Base-by-base conservation (phyloP, 169 alveolate genomes). In the Babesia divergens region DNA sequence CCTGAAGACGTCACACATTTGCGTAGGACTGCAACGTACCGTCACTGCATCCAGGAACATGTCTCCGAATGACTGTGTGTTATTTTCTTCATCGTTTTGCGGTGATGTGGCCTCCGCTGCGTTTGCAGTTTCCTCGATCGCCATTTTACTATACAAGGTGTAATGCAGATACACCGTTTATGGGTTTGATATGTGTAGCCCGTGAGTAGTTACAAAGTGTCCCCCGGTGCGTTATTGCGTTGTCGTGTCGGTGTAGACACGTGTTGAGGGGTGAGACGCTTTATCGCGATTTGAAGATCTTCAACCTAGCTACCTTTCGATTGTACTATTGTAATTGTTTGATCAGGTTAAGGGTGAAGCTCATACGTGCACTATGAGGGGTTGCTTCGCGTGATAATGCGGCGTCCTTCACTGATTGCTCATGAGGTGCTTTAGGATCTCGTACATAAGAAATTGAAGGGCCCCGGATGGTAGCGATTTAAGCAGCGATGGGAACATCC, bases 401-500 rank as follows among this genome's bases (percentile, higher is more conserved):
- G 14, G 18, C 22, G 24, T 32, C 26, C 8, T 35, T 54, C 28
- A 74, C 13, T 37, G 67, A 44, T 59, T 70, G 53, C 64, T 65
- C 65, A 71, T 51, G 37, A 89, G 31, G 81, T 89, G 85, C 75
- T 89, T 89, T 62, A 89, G 69, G 24, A 82, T 71, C 64, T 91
- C 96, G 77, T 91, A 91, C 52, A 90, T 81, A 40, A 90, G 81
- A 52, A 91, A 91, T 70, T 91, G 96, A 26, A 91, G 68, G 0
- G 96, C 96, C 14, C 96, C 96, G 2, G 96, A 90, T 18, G 96
- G 96, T 9, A 91, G 50, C 56, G 91, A 82, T 65, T 90, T 90
- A 9, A 91, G 69, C 80, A 88, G 68, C 32, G 95, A 90, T 22
- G 94, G 95, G 59, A 91, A 84, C 56, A 91, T 64, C 34, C 96